Evolutionary conservation across 164 flowering plant species (phyloP).

Genomic region (Sextonia rubra): DNA sequence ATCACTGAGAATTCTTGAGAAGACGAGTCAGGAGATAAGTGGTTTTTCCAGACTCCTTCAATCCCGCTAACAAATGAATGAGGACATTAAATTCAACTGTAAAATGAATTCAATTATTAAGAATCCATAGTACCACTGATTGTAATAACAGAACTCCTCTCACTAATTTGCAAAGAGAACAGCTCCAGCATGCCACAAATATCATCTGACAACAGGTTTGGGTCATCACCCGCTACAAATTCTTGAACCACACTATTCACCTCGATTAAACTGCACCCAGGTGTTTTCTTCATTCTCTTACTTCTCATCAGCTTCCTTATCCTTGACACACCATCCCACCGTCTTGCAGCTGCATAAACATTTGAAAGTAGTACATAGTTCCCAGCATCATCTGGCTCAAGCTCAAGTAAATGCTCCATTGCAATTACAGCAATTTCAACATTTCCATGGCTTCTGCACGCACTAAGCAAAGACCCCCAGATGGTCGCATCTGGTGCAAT

Average conservation of each 20-base stretch:
- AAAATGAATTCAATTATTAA: background rate
- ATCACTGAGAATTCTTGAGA: slow-evolving; percentile 37
- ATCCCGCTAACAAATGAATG: background rate
- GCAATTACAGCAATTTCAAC: slow-evolving; percentile 20
- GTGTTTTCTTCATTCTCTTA: slow-evolving; percentile 26
- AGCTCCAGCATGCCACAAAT: slow-evolving; percentile 18
- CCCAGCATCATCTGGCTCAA: slow-evolving; percentile 29
- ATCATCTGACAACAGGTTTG: slow-evolving; percentile 15
- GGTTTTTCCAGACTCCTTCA: too few species aligned
- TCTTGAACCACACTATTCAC: slow-evolving; percentile 28
- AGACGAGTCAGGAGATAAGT: slow-evolving; percentile 5
- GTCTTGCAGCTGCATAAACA: slow-evolving; percentile 19
- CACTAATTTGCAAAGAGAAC: slow-evolving; percentile 7
- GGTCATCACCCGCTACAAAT: slow-evolving; percentile 25
- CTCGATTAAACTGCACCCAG: slow-evolving; percentile 32
- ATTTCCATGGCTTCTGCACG: slow-evolving; percentile 23
- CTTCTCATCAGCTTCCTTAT: slow-evolving; percentile 24
- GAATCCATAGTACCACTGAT: background rate
- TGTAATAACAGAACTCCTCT: background rate
- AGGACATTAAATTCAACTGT: background rate
- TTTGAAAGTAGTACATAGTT: slow-evolving; percentile 28
- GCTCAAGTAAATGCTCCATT: slow-evolving; percentile 26
- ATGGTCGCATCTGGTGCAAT: slow-evolving; percentile 25
- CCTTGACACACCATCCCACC: slow-evolving; percentile 30
- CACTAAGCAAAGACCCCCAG: slow-evolving; percentile 34